Base-by-base conservation (phyloP, 495 filamentous ascomycete genomes). In the Aspergillus carlsbadensis region DNA sequence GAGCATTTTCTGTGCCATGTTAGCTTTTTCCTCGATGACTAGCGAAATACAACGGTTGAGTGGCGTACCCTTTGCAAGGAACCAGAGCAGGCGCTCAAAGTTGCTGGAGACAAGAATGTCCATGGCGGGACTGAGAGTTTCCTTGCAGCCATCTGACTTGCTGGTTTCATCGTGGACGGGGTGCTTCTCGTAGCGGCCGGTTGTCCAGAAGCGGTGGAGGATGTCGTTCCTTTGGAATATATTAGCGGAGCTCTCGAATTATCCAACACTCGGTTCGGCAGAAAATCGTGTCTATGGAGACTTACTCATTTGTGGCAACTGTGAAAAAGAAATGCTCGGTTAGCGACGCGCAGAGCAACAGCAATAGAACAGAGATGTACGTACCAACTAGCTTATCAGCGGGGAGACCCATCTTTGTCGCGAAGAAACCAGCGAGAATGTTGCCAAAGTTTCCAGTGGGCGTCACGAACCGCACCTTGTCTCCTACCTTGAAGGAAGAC, bases 371-470 rank as follows among this genome's bases (percentile, higher is more conserved):
- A 14, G 17, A n/a, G 37, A 15, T 17, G 17, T 17, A 41, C 37
- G 37, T 17, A 41, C 37, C 37, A 63, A 95, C 81, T 22, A 98
- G 83, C 69, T 90, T 92, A 46, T 89, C 85, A 2, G 81, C 78
- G 20, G 92, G 92, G 0, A 97, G 83, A 42, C 94, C 94, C 91
- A 98, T 96, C 56, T 83, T 80, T 59, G 86, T 85, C 0, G 92
- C 91, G 65, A 96, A 96, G 69, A 88, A 98, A 40, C 94, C 94
- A 0, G 94, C 92, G 3, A 97, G 81, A 61, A 98, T 87, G 66
- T 98, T 87, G n/a, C 92, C 93, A 67, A 98, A 98, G 79, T 98
- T 98, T 11, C 94, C 93, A 2, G 91, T 90, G 2, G 94, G 94
- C 0, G 90, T 87, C 8, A 93, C 88, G 63, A 89, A 92, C 42